Conservation (phyloP, 352 stramenopile genomes). For the Aphanomyces astaci region DNA sequence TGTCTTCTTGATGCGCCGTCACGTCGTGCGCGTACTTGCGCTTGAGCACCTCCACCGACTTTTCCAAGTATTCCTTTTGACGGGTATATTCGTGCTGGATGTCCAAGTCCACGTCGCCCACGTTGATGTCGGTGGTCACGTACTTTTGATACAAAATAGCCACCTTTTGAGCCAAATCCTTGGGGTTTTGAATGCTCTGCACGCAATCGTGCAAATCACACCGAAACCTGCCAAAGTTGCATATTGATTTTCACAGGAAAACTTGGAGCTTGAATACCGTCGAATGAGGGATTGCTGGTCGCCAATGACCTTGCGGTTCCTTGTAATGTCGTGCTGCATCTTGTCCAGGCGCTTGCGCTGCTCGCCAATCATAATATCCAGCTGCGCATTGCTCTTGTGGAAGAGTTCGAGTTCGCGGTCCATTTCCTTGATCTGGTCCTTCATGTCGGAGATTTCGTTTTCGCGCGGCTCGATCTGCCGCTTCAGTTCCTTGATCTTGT, state of each 20-base stretch:
- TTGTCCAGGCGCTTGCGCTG: constrained; percentile 89
- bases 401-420: constrained; percentile 92
- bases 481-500: constrained; percentile 97
- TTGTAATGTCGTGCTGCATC: constrained; percentile 79
- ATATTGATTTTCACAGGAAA: neutral
- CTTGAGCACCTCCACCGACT: constrained; percentile 85
- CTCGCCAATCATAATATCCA: constrained; percentile 93
- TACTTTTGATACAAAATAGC: constrained; percentile 77
- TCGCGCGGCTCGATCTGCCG: constrained; percentile 93
- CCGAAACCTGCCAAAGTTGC: constrained; percentile 36
- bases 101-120: constrained; percentile 80
- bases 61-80: constrained; percentile 89
- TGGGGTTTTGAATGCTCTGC: constrained; percentile 62
- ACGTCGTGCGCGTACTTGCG: constrained; percentile 76
- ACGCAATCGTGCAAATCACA: constrained; percentile 81
- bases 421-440: constrained; percentile 94
- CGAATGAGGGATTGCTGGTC: constrained; percentile 59
- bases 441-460: constrained; percentile 91
- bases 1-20: constrained; percentile 50
- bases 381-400: constrained; percentile 90
- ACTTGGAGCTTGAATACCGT: constrained; percentile 18
- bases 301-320: constrained; percentile 43
- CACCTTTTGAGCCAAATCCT: constrained; percentile 68
- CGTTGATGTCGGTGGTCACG: constrained; percentile 32
- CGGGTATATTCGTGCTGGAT: constrained; percentile 86